Evolutionary conservation across 2,329 filamentous ascomycete genomes (phyloP).

Genomic region (Zelopaecilomyces penicillatus): DNA sequence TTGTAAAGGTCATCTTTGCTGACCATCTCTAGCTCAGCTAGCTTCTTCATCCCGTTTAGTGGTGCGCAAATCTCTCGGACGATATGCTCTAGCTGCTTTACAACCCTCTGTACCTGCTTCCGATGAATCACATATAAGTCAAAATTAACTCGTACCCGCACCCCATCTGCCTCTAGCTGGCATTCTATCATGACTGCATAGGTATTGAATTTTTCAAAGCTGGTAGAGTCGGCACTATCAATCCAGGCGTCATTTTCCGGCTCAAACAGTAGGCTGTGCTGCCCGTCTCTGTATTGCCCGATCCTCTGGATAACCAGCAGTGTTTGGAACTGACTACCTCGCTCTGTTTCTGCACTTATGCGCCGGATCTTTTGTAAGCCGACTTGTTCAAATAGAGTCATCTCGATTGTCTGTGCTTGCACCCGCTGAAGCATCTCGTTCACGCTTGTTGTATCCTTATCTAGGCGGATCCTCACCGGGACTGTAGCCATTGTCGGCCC

Average conservation of each 20-base stretch:
- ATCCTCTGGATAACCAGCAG: slow-evolving; percentile 6
- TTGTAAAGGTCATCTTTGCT: slow-evolving; percentile 1
- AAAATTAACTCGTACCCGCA: slow-evolving; percentile 3
- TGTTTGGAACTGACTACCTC: slow-evolving; percentile 1
- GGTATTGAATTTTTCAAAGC: slow-evolving; percentile 1
- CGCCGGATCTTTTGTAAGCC: slow-evolving; percentile 20
- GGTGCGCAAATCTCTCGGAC: slow-evolving; percentile 1
- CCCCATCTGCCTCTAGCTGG: background rate
- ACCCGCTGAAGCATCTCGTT: slow-evolving; percentile 8
- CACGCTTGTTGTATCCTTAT: slow-evolving; percentile 1
- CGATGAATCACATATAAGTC: background rate
- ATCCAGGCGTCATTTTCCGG: slow-evolving; percentile 1
- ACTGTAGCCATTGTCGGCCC: slow-evolving; percentile 12
- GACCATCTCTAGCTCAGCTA: background rate
- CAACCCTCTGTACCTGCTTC: slow-evolving; percentile 2
- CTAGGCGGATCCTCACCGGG: slow-evolving; percentile 8
- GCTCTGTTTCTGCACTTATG: background rate
- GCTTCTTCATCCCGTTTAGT: background rate
- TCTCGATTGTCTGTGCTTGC: slow-evolving; percentile 16
- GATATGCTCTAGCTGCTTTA: slow-evolving; percentile 2
- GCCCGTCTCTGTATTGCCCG: slow-evolving; percentile 1
- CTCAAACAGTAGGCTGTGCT: background rate
- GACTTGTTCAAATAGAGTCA: slow-evolving; percentile 15
- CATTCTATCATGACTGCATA: slow-evolving; percentile 4
- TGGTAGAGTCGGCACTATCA: slow-evolving; percentile 2